These are phyloP conservation scores for Asclepias syriaca DNA, from an alignment of 257 asterid genomes.

Conservation along the genomic window DNA sequence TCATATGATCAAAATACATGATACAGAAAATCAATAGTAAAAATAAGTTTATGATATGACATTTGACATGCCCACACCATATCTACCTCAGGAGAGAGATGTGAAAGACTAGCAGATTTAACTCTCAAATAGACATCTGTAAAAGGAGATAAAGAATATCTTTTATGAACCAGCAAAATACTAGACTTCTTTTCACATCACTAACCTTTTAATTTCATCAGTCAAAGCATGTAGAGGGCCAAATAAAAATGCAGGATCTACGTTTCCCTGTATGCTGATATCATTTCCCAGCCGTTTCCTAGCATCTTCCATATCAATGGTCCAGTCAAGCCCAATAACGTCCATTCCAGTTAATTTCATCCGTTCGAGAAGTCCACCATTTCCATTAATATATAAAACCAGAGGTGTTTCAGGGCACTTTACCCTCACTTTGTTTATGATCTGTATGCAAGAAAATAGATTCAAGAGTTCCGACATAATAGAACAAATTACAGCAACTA, in stretches of 20 bases:
- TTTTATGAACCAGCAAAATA: neutral
- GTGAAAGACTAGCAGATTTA: neutral
- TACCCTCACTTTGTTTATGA: conserved; percentile 54
- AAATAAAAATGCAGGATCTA: conserved; percentile 80
- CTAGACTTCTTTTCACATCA: conserved; percentile 10
- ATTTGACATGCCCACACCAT: neutral
- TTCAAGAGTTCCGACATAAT: neutral
- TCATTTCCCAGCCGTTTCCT: conserved; percentile 70
- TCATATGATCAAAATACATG: neutral
- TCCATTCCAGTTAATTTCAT: conserved; percentile 94
- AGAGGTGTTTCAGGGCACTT: conserved; percentile 85
- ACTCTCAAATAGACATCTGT: neutral
- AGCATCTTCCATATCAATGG: conserved; percentile 91
- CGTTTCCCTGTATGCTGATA: conserved; percentile 81
- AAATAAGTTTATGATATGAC: neutral
- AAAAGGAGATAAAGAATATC: neutral
- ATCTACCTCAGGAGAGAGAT: neutral
- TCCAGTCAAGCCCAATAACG: conserved; percentile 97
- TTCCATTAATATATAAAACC: conserved; percentile 88
- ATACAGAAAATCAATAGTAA: neutral
- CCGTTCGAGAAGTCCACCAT: conserved; percentile 87
- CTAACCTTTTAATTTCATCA: conserved; percentile 67
- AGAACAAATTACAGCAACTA: neutral
- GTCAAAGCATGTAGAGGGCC: conserved; percentile 77
- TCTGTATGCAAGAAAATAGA: conserved; percentile 38